Base-by-base conservation (phyloP, 2,329 filamentous ascomycete species). In the Nannizzia gypsea region DNA sequence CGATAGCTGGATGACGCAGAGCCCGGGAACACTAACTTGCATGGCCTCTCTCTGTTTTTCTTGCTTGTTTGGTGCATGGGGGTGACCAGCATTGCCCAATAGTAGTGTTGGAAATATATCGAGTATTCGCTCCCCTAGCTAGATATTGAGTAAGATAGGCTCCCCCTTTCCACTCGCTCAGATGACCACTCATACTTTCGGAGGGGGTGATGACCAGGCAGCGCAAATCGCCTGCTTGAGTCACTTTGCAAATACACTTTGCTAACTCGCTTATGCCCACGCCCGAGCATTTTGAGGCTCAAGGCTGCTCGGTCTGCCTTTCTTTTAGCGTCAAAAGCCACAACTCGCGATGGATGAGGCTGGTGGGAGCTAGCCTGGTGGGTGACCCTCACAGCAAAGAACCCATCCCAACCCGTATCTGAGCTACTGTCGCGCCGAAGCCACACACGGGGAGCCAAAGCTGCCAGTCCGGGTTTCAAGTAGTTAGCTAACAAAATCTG, bases 11-110 rank as follows among this genome's bases (percentile, higher is more conserved):
- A 36, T 36, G 31, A 36, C 31, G 31, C 31, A 36, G 44, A 42
- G 15, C n/a, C 6, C 11, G 6, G 22, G 22, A 28, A 52, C 5
- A n/a, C 8, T 52, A 15, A 4, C 9, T 57, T 24, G 44, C 38
- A 24, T 1, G 22, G 36, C 22, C 8, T n/a, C 24, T 38, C 22
- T 31, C 24, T 6, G 34, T 15, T 46, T 38, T 54, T 9, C 50
- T 42, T 36, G 28, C 24, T 28, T 36, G 28, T 20, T 28, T 56
- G 48, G 15, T 24, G 52, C 24, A 36, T 59, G 58, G 31, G 31
- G 17, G n/a, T 48, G n/a, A 36, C 20, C 44, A 13, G 52, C 54
- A 57, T 50, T 60, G 59, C 26, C 59, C 54, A 60, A 60, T 60
- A 24, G 50, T 6, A 38, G 40, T 15, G 13, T 6, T 40, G 38